Evolutionary conservation across 306 rosid species (phyloP), one percentile per base, ranked within the genome.

Genomic region (Prunus salicina): DNA sequence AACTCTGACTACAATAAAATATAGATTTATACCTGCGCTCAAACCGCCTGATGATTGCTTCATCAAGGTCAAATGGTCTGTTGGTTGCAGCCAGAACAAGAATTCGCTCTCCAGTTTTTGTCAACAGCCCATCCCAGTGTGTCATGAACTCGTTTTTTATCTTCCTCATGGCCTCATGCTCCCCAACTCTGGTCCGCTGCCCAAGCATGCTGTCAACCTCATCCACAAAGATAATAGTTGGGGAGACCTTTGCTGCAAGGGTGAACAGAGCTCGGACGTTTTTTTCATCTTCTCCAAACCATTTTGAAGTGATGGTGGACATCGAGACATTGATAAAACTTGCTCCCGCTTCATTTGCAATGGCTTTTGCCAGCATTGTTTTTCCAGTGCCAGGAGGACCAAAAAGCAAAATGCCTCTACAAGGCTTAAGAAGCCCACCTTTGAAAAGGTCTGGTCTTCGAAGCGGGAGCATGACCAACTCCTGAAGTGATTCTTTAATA

Each of bases 141-240:
- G 87, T 68, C 96, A 90, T 92, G 82, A 92, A 92, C 77, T 92
- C 97, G 61, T 92, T 92, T 72, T 92, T 90, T 72, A 92, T 90
- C 85, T 88, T 90, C 75, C 97, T 82, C 96, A 84, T 90, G 25
- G 90, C 87, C 67, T 85, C 90, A 18, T 90, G 96, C 83, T 88
- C 96, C 61, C 91, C 92, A 64, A 86, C 90, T 84, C 93, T 84
- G 57, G 97, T 88, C 32, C 97, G 53, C 76, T 90, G 91, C 10
- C 97, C 97, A 38, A 92, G 96, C 93, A 92, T 85, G 85, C 97
- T 90, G 73, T 92, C 97, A 61, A 92, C 97, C 77, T 92, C 97
- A 34, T 92, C 97, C 38, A 92, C 87, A 27, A 92, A 92, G 68
- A 92, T 90, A 47, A 92, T 85, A 52, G 97, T 90, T 3, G 97